Evolutionary conservation across 805 yeast species (phyloP), one percentile per base, ranked within the genome.

Genomic region (Sugiyamaella marilandica): DNA sequence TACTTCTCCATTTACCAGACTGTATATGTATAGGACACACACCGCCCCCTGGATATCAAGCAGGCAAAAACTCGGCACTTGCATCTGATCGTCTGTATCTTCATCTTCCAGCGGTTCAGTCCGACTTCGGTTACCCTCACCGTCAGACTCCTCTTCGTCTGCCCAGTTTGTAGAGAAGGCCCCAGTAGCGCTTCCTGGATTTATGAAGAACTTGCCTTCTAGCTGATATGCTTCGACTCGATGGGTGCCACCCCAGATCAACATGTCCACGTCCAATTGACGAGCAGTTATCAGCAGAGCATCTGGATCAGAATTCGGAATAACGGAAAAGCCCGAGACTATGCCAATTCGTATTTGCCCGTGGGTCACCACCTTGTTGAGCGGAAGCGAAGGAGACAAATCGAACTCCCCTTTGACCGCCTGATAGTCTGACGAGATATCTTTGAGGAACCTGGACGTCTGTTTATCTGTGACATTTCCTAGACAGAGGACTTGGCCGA

Each of bases 141-240:
- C 31, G 4, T 37, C 29, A 5, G 44, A n/a, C 19, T 47, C 50
- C 7, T 48, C 46, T 53, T 68, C 69, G 32, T 66, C 66, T 1
- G 61, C 64, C 70, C 83, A 81, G 62, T 83, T 84, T 32, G 86
- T 78, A 41, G 78, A 77, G 59, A 78, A 81, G 0, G 97, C 97
- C 24, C 99, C 99, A 0, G 97, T 91, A 41, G 95, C 95, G 65
- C 95, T 85, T 0, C 99, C 99, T 0, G 99, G 98, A 66, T 88
- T 92, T n/a, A 94, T 78, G 64, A 94, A 94, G 67, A 91, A 88
- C 69, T 87, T 88, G 19, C 95, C 95, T 59, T 90, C 98, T 53
- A 91, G 72, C 9, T 94, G 87, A 64, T 90, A 92, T 0, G 97
- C 97, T 65, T 92, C 98, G 3, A 89, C 95, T 58, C 82, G 81